Evolutionary conservation across 495 filamentous ascomycete species (phyloP).

Genomic region (Xylaria acuta): DNA sequence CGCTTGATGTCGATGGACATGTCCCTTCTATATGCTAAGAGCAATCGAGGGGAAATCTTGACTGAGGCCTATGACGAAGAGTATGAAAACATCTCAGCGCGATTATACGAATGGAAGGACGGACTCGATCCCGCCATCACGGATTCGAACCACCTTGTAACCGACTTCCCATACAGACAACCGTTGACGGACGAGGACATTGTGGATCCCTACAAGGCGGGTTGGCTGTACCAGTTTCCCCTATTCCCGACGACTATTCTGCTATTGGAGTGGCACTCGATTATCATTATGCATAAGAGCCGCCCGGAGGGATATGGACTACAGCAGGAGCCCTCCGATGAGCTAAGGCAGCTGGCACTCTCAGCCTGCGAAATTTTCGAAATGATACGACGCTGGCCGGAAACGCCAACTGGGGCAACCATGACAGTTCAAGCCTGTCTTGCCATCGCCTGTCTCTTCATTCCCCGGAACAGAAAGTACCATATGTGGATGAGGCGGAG

Average conservation of each 20-base stretch:
- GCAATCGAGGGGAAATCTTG: slow-evolving; percentile 65
- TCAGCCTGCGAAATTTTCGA: slow-evolving; percentile 79
- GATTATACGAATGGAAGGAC: slow-evolving; percentile 61
- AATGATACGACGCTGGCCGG: slow-evolving; percentile 73
- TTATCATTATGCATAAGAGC: slow-evolving; percentile 80
- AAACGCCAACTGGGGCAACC: slow-evolving; percentile 70
- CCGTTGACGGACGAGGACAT: slow-evolving; percentile 66
- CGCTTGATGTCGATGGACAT: slow-evolving; percentile 82
- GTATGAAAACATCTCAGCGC: slow-evolving; percentile 61
- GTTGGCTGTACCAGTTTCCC: slow-evolving; percentile 68
- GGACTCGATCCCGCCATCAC: slow-evolving; percentile 65
- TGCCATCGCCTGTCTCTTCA: slow-evolving; percentile 76
- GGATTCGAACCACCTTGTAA: slow-evolving; percentile 63
- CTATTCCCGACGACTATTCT: slow-evolving; percentile 75
- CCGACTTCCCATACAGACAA: slow-evolving; percentile 59
- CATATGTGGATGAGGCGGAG: slow-evolving; percentile 85
- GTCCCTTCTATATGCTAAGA: slow-evolving; percentile 77
- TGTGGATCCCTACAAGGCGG: slow-evolving; percentile 73
- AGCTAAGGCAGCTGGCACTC: slow-evolving; percentile 66
- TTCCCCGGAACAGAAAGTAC: slow-evolving; percentile 74
- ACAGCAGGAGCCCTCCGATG: slow-evolving; percentile 43
- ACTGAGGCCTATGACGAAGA: slow-evolving; percentile 69
- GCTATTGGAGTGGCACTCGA: slow-evolving; percentile 77
- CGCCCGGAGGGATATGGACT: slow-evolving; percentile 58
- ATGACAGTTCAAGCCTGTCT: slow-evolving; percentile 78